These are phyloP conservation scores for Lathyrus oleraceus DNA, from an alignment of 306 rosid species.

Conservation along the genomic window DNA sequence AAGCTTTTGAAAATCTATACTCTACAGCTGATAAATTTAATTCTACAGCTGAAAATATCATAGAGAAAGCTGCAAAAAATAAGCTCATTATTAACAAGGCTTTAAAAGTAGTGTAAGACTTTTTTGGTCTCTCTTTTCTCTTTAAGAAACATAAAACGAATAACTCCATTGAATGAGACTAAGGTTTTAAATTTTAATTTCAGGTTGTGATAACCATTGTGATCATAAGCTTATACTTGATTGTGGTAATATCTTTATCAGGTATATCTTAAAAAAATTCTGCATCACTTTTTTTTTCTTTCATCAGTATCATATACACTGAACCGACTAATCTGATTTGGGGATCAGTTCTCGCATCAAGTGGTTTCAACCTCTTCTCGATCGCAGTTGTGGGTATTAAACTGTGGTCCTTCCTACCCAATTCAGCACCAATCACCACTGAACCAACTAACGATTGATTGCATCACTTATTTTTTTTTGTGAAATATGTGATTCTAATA, in stretches of 20 bases:
- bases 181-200: conserved; percentile 27
- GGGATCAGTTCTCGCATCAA: too few species aligned
- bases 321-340: too few species aligned
- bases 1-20: conserved; percentile 39
- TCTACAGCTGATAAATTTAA: conserved; percentile 49
- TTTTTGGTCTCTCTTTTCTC: neutral
- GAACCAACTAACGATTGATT: too few species aligned
- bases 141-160: neutral
- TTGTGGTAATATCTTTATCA: conserved; percentile 51
- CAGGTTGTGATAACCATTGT: conserved; percentile 61
- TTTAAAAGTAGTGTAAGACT: conserved; percentile 52
- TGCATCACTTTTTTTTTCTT: too few species aligned
- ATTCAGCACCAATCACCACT: too few species aligned
- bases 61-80: conserved; percentile 46
- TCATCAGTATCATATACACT: too few species aligned
- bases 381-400: too few species aligned
- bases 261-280: conserved; percentile 37
- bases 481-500: conserved; percentile 27
- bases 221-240: conserved; percentile 51
- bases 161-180: neutral
- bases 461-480: too few species aligned
- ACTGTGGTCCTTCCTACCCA: too few species aligned
- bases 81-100: conserved; percentile 47
- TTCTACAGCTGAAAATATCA: conserved; percentile 49
- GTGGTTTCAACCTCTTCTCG: too few species aligned